phyloP scores from a whole-genome alignment of 2,329 filamentous ascomycete species.

The Zymoseptoria ardabiliae region DNA sequence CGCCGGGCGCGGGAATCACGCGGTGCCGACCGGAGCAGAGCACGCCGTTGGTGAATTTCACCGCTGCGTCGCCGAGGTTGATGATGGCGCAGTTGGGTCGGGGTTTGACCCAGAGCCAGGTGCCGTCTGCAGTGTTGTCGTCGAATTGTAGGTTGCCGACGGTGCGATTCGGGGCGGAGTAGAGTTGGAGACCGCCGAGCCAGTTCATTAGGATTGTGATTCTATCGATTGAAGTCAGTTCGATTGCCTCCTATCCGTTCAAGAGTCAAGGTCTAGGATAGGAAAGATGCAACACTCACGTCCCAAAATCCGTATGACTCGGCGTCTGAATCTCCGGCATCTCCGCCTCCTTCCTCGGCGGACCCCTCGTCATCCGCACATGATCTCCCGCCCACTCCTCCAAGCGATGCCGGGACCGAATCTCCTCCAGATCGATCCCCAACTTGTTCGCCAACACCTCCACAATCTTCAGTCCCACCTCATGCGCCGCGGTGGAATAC shows the following conservation, averaged over 20 bases:
- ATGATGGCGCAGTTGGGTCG: conserved; percentile 41
- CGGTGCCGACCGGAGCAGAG: conserved; percentile 42
- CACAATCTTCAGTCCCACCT: conserved; percentile 41
- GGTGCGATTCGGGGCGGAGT: conserved; percentile 13
- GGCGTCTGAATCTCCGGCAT: conserved; percentile 32
- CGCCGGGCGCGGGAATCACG: conserved; percentile 44
- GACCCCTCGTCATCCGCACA: conserved; percentile 46
- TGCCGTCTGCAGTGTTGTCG: conserved; percentile 16
- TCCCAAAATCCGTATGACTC: conserved; percentile 49
- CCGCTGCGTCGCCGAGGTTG: conserved; percentile 43
- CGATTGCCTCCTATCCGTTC: too few species aligned
- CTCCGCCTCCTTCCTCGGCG: conserved; percentile 34
- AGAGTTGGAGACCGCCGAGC: conserved; percentile 49
- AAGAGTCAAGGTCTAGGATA: neutral
- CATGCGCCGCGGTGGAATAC: conserved; percentile 42
- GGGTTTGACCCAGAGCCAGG: conserved; percentile 50
- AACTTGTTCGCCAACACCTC: conserved; percentile 41
- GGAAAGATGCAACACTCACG: conserved; percentile 9
- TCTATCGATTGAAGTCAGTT: conserved; percentile 19
- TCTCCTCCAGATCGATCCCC: conserved; percentile 35
- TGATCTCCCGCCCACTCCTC: conserved; percentile 42
- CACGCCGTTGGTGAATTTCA: conserved; percentile 39
- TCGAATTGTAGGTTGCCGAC: conserved; percentile 15
- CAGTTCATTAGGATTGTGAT: conserved; percentile 52
- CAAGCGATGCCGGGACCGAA: conserved; percentile 41